phyloP scores from a whole-genome alignment of 345 rosid species.

The Rhodamnia rubescens region DNA sequence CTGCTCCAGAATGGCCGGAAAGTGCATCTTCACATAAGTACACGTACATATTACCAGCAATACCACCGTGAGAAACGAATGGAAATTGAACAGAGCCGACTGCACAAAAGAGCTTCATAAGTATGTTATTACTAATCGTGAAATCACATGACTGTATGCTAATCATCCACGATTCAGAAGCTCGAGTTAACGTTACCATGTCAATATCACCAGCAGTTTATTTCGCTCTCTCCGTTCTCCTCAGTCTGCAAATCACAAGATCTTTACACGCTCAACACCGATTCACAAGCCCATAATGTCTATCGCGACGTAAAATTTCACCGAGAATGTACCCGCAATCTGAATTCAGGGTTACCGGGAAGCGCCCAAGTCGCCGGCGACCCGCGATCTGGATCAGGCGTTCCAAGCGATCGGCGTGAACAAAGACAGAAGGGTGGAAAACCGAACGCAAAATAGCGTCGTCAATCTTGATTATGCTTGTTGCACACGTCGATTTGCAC shows the following conservation, averaged over 20 bases:
- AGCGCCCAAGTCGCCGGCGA: not conserved
- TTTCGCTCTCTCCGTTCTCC: not conserved
- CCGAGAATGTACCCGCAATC: not conserved
- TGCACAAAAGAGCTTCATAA: conserved; percentile 8
- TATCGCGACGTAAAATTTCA: not conserved
- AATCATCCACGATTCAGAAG: not conserved
- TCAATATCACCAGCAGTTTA: not conserved
- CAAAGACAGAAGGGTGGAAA: not conserved
- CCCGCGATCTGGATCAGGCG: not conserved
- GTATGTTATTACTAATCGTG: not conserved
- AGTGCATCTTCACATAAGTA: conserved; percentile 89
- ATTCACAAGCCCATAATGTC: not conserved
- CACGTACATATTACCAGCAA: conserved; percentile 87
- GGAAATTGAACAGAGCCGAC: conserved; percentile 97
- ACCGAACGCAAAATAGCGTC: not conserved
- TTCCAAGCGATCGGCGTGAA: not conserved
- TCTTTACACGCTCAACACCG: not conserved
- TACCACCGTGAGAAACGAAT: conserved; percentile 79
- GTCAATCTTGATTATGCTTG: not conserved
- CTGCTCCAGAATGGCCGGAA: conserved; percentile 87
- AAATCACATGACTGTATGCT: not conserved
- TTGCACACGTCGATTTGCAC: not conserved
- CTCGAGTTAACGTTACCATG: not conserved
- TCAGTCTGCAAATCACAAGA: not conserved
- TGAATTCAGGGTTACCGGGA: not conserved